phyloP scores from a whole-genome alignment of 352 stramenopile genomes.

The Phytopythium ostracodes region DNA sequence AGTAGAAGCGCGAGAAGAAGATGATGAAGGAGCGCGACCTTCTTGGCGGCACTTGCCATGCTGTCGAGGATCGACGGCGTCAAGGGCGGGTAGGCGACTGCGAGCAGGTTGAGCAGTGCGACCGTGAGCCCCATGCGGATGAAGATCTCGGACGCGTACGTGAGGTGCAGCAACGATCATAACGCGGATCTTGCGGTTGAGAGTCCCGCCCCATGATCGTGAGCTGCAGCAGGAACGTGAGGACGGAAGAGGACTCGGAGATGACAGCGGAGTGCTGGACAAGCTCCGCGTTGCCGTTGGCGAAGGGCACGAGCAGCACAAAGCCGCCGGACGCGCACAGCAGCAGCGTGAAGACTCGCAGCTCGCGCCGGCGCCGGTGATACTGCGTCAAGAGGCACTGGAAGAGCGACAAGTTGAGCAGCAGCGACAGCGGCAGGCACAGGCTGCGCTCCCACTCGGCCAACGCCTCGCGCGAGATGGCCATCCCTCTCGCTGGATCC shows the following conservation, averaged over 20 bases:
- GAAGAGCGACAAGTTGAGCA: constrained; percentile 16
- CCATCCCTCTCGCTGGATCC: neutral
- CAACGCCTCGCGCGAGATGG: neutral
- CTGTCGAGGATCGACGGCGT: constrained; percentile 1
- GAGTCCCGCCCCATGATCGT: constrained; percentile 17
- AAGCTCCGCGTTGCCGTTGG: constrained; percentile 1
- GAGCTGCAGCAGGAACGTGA: constrained; percentile 25
- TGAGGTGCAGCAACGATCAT: constrained; percentile 10
- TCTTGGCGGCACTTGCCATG: constrained; percentile 17
- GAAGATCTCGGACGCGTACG: constrained; percentile 6
- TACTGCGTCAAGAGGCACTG: constrained; percentile 14
- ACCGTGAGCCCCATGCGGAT: constrained; percentile 7
- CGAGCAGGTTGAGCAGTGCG: constrained; percentile 15
- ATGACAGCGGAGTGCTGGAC: constrained; percentile 13
- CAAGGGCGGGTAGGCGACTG: neutral
- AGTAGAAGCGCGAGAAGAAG: constrained; percentile 40
- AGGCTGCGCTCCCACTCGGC: constrained; percentile 8
- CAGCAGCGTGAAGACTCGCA: constrained; percentile 1
- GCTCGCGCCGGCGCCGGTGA: constrained; percentile 1
- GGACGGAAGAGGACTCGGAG: constrained; percentile 15
- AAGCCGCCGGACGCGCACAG: constrained; percentile 11
- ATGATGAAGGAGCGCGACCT: constrained; percentile 28
- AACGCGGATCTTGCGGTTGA: constrained; percentile 17
- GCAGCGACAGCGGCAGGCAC: constrained; percentile 10
- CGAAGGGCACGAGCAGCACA: constrained; percentile 10